Evolutionary conservation across 108 stramenopile species (phyloP).

Genomic region (Cylindrotheca closterium): DNA sequence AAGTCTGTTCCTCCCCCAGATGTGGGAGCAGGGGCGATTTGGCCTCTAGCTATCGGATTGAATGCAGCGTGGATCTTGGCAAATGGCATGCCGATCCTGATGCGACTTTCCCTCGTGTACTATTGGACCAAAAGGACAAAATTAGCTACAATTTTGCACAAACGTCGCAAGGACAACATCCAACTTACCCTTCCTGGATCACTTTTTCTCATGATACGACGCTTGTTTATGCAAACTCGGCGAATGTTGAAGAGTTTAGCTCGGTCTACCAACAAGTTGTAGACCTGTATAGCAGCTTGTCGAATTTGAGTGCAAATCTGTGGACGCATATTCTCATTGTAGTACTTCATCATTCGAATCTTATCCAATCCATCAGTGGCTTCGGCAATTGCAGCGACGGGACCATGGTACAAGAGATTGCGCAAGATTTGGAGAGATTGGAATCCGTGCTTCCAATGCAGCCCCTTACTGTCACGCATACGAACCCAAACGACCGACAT

Average conservation of each 20-base stretch:
- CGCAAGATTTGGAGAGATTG: conserved; percentile 70
- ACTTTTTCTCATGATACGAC: conserved; percentile 28
- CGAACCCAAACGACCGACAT: conserved; percentile 88
- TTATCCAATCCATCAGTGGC: conserved; percentile 80
- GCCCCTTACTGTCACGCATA: conserved; percentile 59
- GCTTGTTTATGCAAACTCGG: conserved; percentile 49
- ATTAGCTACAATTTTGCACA: neutral
- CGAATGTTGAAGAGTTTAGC: conserved; percentile 59
- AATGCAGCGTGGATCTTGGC: conserved; percentile 25
- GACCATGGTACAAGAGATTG: conserved; percentile 81
- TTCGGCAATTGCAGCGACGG: conserved; percentile 74
- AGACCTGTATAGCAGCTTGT: conserved; percentile 59
- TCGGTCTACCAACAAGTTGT: conserved; percentile 69
- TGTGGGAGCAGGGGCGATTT: conserved; percentile 9
- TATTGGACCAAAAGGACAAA: neutral
- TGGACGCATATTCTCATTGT: conserved; percentile 61
- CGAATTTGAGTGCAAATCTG: conserved; percentile 60
- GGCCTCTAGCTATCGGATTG: conserved; percentile 16
- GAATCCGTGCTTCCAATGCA: conserved; percentile 71
- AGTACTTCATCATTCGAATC: conserved; percentile 71
- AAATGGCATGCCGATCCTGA: conserved; percentile 18
- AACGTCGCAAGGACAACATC: neutral
- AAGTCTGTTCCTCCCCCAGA: conserved; percentile 16
- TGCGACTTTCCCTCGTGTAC: conserved; percentile 20
- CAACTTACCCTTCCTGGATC: conserved; percentile 26